Evolutionary conservation across 2,329 filamentous ascomycete genomes (phyloP), one percentile per base, ranked within the genome.

Genomic region (Neofusicoccum ribis): DNA sequence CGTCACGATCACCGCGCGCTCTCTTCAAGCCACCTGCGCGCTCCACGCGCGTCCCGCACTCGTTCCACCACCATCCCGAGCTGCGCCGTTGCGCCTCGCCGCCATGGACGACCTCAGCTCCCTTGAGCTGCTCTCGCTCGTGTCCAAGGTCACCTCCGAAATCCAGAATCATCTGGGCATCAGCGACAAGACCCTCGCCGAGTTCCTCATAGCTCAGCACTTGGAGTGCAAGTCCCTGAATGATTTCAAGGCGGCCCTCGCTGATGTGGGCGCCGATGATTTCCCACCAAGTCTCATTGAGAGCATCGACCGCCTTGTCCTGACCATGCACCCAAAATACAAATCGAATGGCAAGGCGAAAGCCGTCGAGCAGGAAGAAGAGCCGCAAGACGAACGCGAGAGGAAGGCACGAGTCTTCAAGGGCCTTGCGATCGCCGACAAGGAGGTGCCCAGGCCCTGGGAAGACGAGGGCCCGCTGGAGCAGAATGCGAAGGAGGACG

Each of bases 131-230:
- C 86, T 99, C 63, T 97, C 93, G 72, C 89, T 99, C 73, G 93
- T 98, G 65, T 95, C 92, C 59, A 97, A 94, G 78, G 92, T 99
- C 71, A 93, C 93, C 14, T 94, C 91, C 17, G 95, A 99, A 79
- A 85, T 99, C 62, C 90, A 96, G 72, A 99, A 99, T 74, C 92
- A 99, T 79, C 80, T 98, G 66, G 92, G 93, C 64, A 88, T 97
- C 72, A 91, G 87, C 76, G 93, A 99, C 80, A 97, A 96, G 79
- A 97, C 92, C 5, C 88, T 99, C 31, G 93, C 95, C 71, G 95
- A 99, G 79, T 99, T 97, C 75, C 88, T 99, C 72, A 97, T 99
- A 74, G 91, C 91, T 67, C 91, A 97, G 76, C 92, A 96, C 72
- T 80, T 90, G 76, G 87, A 93, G 84, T 91, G 88, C 81, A 84